Evolutionary conservation across 805 yeast genomes (phyloP).

Genomic region (Starmerella powellii): DNA sequence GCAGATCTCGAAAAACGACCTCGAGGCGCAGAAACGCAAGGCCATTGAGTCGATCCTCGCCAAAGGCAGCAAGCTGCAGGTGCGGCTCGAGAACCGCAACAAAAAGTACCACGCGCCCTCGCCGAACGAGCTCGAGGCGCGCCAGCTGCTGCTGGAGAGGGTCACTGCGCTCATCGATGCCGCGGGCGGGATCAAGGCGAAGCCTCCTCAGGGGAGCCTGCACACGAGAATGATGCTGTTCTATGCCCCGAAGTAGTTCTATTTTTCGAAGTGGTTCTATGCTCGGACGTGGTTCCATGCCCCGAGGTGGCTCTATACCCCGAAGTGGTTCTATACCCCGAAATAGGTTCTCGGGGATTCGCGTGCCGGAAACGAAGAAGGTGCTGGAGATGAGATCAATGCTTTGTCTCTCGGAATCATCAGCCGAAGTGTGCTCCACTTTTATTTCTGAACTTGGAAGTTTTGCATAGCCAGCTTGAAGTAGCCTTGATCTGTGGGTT

Average conservation of each 20-base stretch:
- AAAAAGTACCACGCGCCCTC: slow-evolving; percentile 13
- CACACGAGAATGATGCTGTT: slow-evolving; percentile 18
- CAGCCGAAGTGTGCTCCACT: too few relatives aligned
- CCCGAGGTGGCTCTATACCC: too few relatives aligned
- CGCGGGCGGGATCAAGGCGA: slow-evolving; percentile 20
- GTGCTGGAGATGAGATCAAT: too few relatives aligned
- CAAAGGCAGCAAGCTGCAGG: slow-evolving; percentile 25
- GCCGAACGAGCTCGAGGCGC: slow-evolving; percentile 25
- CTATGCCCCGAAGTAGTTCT: slow-evolving; percentile 12
- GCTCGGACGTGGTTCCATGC: too few relatives aligned
- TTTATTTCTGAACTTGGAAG: too few relatives aligned
- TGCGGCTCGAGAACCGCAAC: slow-evolving; percentile 21
- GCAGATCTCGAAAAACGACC: slow-evolving; percentile 27
- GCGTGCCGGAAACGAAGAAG: too few relatives aligned
- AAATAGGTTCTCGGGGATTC: too few relatives aligned
- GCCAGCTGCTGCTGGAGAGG: slow-evolving; percentile 22
- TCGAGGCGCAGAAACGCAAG: slow-evolving; percentile 25
- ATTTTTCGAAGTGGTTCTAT: too few relatives aligned
- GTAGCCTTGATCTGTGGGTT: too few relatives aligned
- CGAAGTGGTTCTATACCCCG: too few relatives aligned
- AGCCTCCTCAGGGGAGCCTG: slow-evolving; percentile 22
- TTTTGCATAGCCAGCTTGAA: too few relatives aligned
- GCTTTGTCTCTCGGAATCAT: too few relatives aligned
- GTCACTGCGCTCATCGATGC: slow-evolving; percentile 21
- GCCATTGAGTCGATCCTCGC: slow-evolving; percentile 27